Evolutionary conservation across 1,284 basidiomycete species (phyloP).

Genomic region (Moesziomyces sp.): DNA sequence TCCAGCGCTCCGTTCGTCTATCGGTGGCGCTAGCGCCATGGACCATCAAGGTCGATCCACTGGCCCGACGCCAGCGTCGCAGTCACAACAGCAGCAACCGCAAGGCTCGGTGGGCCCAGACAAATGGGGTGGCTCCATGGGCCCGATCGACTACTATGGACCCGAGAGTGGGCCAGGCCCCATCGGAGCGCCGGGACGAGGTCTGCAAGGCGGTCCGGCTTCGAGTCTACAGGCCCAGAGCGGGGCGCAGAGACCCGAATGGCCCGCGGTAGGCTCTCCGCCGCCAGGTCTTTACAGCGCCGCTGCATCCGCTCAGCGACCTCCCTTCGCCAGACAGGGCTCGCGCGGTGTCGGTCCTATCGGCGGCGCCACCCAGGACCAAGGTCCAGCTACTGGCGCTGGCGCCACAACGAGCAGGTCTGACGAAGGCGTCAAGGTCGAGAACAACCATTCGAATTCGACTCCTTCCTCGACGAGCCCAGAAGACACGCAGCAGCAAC

Average conservation of each 20-base stretch:
- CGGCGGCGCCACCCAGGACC: slow-evolving; percentile 9
- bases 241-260: slow-evolving; percentile 38
- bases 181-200: slow-evolving; percentile 16
- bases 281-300: slow-evolving; percentile 35
- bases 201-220: slow-evolving; percentile 3
- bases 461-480: slow-evolving; percentile 32
- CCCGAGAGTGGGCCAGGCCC: slow-evolving; percentile 33
- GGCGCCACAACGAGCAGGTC: slow-evolving; percentile 11
- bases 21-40: slow-evolving; percentile 7
- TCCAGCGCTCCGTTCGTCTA: slow-evolving; percentile 17
- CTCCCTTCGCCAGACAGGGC: slow-evolving; percentile 32
- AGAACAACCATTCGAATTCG: slow-evolving; percentile 16
- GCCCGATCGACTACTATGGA: slow-evolving; percentile 58
- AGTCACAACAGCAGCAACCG: slow-evolving; percentile 15
- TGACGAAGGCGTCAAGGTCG: slow-evolving; percentile 39
- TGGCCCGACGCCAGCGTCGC: slow-evolving; percentile 7
- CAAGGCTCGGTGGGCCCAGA: slow-evolving; percentile 15
- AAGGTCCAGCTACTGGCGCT: neutral
- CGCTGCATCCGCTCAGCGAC: slow-evolving; percentile 13
- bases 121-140: slow-evolving; percentile 55
- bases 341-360: slow-evolving; percentile 27
- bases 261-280: slow-evolving; percentile 52
- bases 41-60: slow-evolving; percentile 9
- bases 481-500: slow-evolving; percentile 18
- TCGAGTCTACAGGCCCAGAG: slow-evolving; percentile 13